A percentile compares a stretch with the other conserved stretches of the same genome.
These are phyloP conservation scores for Beauveria medogensis DNA, from an alignment of 2,329 filamentous ascomycete species.

Conservation along the genomic window DNA sequence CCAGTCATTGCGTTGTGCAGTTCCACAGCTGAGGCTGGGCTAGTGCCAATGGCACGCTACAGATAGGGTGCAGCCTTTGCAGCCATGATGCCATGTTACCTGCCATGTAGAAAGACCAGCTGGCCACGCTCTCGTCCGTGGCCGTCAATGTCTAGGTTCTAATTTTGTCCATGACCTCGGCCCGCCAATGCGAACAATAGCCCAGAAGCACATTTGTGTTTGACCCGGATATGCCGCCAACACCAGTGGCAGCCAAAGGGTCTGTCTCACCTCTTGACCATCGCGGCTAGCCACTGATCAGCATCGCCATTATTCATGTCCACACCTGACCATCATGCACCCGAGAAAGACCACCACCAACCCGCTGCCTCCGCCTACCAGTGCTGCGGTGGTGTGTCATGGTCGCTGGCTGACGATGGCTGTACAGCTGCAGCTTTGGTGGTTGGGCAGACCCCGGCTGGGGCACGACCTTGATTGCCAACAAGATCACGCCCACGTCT, in stretches of 20 bases:
- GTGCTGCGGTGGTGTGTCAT: neutral
- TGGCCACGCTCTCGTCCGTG: neutral
- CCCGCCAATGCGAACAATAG: neutral
- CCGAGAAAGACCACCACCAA: too few species aligned
- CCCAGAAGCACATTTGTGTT: neutral
- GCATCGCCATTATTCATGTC: neutral
- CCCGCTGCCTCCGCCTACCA: too few species aligned
- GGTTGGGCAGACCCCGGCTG: neutral
- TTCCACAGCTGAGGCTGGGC: slow-evolving; percentile 8
- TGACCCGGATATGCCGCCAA: neutral
- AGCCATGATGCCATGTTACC: neutral
- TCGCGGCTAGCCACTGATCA: slow-evolving; percentile 1
- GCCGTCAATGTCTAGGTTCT: slow-evolving; percentile 4
- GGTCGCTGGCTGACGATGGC: neutral
- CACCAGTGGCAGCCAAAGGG: neutral
- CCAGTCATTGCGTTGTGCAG: neutral
- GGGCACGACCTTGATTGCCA: neutral
- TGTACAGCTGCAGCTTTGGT: neutral
- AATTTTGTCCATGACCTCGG: neutral
- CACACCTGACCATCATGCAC: neutral
- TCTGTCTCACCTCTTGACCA: neutral
- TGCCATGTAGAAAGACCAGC: neutral
- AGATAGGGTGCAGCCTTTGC: neutral
- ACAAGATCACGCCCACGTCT: neutral
- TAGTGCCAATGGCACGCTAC: neutral